These are phyloP conservation scores for Elsinoe batatas DNA, from an alignment of 2,329 filamentous ascomycete genomes.

Conservation along the genomic window DNA sequence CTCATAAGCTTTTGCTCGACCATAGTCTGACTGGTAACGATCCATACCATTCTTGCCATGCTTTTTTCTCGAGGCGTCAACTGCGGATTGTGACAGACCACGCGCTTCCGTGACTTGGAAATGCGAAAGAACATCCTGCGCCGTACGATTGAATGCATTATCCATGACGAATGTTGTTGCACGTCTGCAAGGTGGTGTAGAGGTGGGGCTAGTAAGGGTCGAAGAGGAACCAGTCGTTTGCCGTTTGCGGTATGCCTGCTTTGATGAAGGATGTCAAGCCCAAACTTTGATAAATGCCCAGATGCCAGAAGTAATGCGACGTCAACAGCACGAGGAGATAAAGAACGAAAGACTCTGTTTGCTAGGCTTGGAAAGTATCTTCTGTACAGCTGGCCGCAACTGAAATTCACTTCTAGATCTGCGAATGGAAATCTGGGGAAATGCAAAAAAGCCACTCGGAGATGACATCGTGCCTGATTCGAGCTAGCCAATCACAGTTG, in stretches of 20 bases:
- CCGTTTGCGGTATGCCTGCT: not conserved
- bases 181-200: not conserved
- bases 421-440: constrained; percentile 2
- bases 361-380: not conserved
- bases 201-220: not conserved
- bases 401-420: constrained; percentile 2
- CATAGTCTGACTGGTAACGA: not conserved
- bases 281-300: too few relatives aligned
- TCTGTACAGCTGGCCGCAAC: constrained; percentile 11
- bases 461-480: constrained; percentile 6
- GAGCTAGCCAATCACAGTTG: not conserved
- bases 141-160: constrained; percentile 26
- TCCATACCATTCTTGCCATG: constrained; percentile 29
- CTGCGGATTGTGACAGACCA: constrained; percentile 25
- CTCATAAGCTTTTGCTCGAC: constrained; percentile 15
- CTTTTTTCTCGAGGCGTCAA: constrained; percentile 24
- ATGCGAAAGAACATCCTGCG: constrained; percentile 28
- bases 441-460: not conserved
- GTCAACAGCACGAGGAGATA: not conserved
- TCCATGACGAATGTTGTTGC: constrained; percentile 23
- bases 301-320: not conserved
- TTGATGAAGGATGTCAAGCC: too few relatives aligned
- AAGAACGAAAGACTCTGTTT: not conserved
- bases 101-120: constrained; percentile 27
- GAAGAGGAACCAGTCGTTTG: not conserved